Evolutionary conservation across 2,329 filamentous ascomycete species (phyloP).

Genomic region (Penicillium concentricum): DNA sequence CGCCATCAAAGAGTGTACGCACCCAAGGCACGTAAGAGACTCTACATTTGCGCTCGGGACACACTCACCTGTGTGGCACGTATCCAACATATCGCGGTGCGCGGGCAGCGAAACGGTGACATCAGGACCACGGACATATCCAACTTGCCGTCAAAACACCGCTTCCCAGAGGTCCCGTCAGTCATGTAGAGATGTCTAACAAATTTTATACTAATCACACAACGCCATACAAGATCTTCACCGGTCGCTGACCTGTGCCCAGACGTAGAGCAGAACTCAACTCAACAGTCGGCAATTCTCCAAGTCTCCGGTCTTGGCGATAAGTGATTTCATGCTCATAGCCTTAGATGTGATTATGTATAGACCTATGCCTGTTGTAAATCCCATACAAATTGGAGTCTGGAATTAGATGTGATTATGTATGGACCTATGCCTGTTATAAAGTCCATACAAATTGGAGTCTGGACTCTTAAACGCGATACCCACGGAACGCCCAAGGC

Average conservation of each 20-base stretch:
- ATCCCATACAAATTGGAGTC: no score
- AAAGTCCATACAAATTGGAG: no score
- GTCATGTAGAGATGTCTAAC: slow-evolving; percentile 52
- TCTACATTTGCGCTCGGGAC: slow-evolving; percentile 52
- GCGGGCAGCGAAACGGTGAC: slow-evolving; percentile 50
- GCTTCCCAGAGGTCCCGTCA: slow-evolving; percentile 56
- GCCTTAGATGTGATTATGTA: not conserved
- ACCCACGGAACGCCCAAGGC: not conserved
- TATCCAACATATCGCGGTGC: slow-evolving; percentile 54
- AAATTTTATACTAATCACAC: slow-evolving; percentile 54
- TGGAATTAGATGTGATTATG: no score
- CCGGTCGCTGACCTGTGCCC: slow-evolving; percentile 49
- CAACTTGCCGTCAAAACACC: slow-evolving; percentile 55
- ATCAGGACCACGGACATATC: slow-evolving; percentile 55
- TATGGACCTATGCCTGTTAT: no score
- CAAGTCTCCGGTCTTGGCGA: slow-evolving; percentile 40
- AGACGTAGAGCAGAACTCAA: slow-evolving; percentile 48
- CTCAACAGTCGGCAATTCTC: no score
- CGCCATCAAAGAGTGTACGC: no score
- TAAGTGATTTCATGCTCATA: slow-evolving; percentile 49
- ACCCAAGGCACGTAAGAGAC: no score
- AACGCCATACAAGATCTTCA: slow-evolving; percentile 53
- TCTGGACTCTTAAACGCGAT: no score
- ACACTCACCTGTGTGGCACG: slow-evolving; percentile 58
- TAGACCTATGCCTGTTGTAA: not conserved